A percentile compares a stretch with the other conserved stretches of the same genome.
These are phyloP conservation scores for Neophaeococcomyces aloes DNA, from an alignment of 2,329 filamentous ascomycete species.

Conservation along the genomic window DNA sequence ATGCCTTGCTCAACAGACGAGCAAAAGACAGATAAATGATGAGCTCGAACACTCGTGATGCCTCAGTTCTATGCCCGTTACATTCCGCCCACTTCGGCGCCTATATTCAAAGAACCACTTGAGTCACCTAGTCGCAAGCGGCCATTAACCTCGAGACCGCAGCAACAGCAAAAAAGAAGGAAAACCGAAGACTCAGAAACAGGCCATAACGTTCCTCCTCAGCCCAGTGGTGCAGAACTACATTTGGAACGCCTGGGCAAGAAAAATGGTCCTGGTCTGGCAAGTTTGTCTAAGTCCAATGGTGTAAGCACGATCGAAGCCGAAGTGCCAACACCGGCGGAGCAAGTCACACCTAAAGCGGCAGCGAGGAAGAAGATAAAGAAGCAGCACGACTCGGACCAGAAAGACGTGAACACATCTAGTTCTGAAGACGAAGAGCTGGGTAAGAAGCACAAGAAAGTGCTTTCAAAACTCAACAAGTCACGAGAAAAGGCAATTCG, in stretches of 20 bases:
- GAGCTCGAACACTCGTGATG: conserved; percentile 30
- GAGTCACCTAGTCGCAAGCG: conserved; percentile 16
- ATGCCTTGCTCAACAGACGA: neutral
- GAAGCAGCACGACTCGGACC: conserved; percentile 25
- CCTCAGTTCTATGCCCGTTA: conserved; percentile 39
- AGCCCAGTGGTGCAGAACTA: neutral
- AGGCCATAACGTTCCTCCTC: conserved; percentile 2
- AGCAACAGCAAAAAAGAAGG: conserved; percentile 29
- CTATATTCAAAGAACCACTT: neutral
- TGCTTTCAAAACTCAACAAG: conserved; percentile 24
- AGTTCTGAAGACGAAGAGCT: conserved; percentile 1
- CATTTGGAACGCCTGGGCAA: no score
- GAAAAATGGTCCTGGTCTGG: neutral
- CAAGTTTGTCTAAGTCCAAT: no score
- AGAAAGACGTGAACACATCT: conserved; percentile 28
- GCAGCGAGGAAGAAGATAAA: conserved; percentile 9
- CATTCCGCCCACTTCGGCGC: conserved; percentile 28
- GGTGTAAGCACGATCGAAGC: no score
- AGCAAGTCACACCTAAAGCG: conserved; percentile 10
- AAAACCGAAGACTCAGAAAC: conserved; percentile 24
- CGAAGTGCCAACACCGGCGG: no score
- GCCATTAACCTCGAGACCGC: conserved; percentile 13
- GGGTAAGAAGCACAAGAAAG: conserved; percentile 19
- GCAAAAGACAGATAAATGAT: no score
- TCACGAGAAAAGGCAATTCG: conserved; percentile 12